Evolutionary conservation across 352 stramenopile species (phyloP).

Genomic region (Phytophthora parvispora): DNA sequence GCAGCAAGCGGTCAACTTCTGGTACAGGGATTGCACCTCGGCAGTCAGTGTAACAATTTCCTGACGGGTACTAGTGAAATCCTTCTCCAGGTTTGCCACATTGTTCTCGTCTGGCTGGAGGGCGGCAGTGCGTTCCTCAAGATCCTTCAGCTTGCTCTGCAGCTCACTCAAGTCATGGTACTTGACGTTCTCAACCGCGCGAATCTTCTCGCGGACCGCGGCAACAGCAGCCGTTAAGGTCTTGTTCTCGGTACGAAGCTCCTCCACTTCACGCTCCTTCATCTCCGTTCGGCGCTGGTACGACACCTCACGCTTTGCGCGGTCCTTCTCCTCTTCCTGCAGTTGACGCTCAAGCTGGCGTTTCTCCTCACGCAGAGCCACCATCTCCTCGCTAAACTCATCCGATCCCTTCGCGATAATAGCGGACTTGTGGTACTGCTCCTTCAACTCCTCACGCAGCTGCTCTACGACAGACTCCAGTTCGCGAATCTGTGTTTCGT

Average conservation of each 20-base stretch:
- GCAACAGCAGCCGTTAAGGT: constrained; percentile 43
- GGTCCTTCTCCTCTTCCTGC: constrained; percentile 45
- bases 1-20: constrained; percentile 66
- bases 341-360: constrained; percentile 49
- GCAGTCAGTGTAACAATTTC: constrained; percentile 53
- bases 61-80: constrained; percentile 57
- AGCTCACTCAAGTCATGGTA: constrained; percentile 50
- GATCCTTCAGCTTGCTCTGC: constrained; percentile 40
- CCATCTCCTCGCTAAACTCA: constrained; percentile 62
- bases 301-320: constrained; percentile 47
- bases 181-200: constrained; percentile 49
- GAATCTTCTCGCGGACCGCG: constrained; percentile 56
- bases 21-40: constrained; percentile 57
- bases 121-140: constrained; percentile 47
- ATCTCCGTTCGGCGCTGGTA: constrained; percentile 52
- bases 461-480: constrained; percentile 55
- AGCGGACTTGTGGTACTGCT: constrained; percentile 55
- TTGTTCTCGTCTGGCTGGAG: constrained; percentile 44
- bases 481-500: constrained; percentile 52
- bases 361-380: constrained; percentile 48
- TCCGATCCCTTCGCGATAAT: constrained; percentile 49
- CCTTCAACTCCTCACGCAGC: constrained; percentile 54
- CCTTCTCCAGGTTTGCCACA: constrained; percentile 43
- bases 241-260: constrained; percentile 56
- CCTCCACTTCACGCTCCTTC: constrained; percentile 53